A percentile compares a stretch with the other conserved stretches of the same genome.
Conservation (phyloP, 345 rosid genomes). For the rapeseed (Brassica napus) region DNA sequence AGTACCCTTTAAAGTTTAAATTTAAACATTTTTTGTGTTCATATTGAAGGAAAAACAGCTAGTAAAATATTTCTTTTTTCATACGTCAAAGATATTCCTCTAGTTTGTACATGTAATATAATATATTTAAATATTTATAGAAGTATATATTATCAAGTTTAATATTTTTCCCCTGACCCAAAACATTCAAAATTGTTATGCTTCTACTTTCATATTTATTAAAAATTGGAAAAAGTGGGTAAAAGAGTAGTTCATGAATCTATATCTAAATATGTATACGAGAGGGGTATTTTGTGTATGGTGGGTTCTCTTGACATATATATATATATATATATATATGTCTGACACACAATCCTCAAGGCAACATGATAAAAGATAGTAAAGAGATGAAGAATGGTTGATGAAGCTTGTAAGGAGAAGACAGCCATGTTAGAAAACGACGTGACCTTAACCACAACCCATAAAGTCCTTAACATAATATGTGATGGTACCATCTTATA, state of each 20-base stretch:
- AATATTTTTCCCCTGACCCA: background rate
- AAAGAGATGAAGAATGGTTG: conserved; percentile 40
- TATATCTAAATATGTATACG: background rate
- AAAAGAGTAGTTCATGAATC: background rate
- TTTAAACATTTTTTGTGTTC: background rate
- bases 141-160: background rate
- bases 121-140: background rate
- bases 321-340: background rate
- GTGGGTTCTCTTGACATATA: conserved; percentile 22
- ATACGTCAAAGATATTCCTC: background rate
- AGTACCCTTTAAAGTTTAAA: background rate
- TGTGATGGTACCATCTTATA: conserved; percentile 28
- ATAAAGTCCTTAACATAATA: conserved; percentile 38
- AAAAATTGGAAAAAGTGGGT: background rate
- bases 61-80: background rate
- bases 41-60: background rate
- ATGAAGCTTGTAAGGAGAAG: conserved; percentile 42
- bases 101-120: background rate
- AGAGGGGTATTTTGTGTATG: conserved; percentile 23
- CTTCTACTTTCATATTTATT: background rate
- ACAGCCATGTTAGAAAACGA: conserved; percentile 46
- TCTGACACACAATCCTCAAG: conserved; percentile 42
- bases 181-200: background rate
- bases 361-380: conserved; percentile 40
- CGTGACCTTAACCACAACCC: conserved; percentile 41